Conservation (phyloP, 2,329 filamentous ascomycete species). For the Aureobasidium sp. region DNA sequence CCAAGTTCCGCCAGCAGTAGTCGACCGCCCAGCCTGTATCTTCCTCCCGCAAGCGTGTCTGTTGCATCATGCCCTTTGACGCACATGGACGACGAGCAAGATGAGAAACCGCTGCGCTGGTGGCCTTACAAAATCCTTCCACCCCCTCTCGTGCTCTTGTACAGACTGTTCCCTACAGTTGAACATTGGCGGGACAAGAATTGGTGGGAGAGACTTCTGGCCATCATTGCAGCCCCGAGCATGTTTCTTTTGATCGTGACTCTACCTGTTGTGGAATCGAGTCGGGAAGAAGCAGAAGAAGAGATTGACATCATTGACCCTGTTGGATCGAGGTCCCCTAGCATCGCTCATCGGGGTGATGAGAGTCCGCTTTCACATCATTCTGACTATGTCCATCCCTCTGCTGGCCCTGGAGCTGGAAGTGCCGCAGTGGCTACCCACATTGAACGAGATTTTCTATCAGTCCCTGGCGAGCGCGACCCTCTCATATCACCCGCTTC, state of each 20-base stretch:
- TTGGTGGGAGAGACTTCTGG: constrained; percentile 76
- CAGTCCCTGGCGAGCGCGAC: constrained; percentile 3
- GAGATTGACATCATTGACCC: not conserved
- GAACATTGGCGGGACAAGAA: constrained; percentile 72
- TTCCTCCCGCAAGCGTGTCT: constrained; percentile 44
- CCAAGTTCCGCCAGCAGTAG: constrained; percentile 35
- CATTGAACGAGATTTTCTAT: constrained; percentile 10
- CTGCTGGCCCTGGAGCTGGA: not conserved
- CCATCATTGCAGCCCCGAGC: constrained; percentile 72
- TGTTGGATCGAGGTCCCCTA: not conserved
- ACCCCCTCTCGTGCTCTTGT: constrained; percentile 58
- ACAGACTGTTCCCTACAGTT: constrained; percentile 80
- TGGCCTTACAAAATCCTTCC: constrained; percentile 75
- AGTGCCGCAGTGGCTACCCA: constrained; percentile 13
- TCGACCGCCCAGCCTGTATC: constrained; percentile 45
- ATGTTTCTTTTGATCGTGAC: constrained; percentile 87
- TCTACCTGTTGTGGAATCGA: constrained; percentile 76
- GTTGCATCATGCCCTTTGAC: constrained; percentile 29
- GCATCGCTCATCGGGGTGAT: not conserved
- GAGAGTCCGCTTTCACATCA: not conserved
- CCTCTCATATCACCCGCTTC: not conserved
- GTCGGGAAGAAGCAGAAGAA: constrained; percentile 39
- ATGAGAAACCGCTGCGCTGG: constrained; percentile 49
- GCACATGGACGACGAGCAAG: constrained; percentile 33
- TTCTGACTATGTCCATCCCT: not conserved